Conservation (phyloP, 805 yeast species). For the Candida xiaguanensis region DNA sequence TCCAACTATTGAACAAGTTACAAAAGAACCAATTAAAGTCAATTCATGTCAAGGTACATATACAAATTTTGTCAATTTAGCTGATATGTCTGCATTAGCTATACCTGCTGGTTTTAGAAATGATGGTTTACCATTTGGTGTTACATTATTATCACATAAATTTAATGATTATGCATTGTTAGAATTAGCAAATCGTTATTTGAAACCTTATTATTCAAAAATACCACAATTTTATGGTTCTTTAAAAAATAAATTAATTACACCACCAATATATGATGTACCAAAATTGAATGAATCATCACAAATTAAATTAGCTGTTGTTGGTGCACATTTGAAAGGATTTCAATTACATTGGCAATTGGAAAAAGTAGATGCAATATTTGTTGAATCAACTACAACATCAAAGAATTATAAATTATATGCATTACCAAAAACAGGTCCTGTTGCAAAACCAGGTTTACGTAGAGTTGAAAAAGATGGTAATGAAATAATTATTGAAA, state of each 20-base stretch:
- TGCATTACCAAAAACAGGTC: conserved; percentile 80
- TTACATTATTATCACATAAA: conserved; percentile 76
- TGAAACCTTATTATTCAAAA: conserved; percentile 44
- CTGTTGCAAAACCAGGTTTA: conserved; percentile 86
- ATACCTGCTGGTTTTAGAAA: conserved; percentile 81
- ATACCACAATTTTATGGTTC: conserved; percentile 56
- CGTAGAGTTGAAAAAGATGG: conserved; percentile 61
- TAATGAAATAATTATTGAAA: conserved; percentile 65
- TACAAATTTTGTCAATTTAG: conserved; percentile 93
- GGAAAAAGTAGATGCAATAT: conserved; percentile 74
- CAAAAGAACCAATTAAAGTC: conserved; percentile 71
- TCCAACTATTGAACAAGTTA: conserved; percentile 74
- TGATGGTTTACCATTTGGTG: conserved; percentile 89
- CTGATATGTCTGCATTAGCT: conserved; percentile 88
- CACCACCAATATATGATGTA: conserved; percentile 31
- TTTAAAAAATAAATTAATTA: conserved; percentile 30
- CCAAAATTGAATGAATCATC: conserved; percentile 42
- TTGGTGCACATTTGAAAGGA: conserved; percentile 91
- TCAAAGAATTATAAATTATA: conserved; percentile 69
- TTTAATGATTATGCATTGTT: conserved; percentile 87
- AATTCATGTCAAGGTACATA: conserved; percentile 97
- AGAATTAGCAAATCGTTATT: conserved; percentile 73
- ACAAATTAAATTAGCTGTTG: conserved; percentile 78
- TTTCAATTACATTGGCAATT: conserved; percentile 93
- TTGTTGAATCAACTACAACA: conserved; percentile 64